Conservation (phyloP, 1,284 basidiomycete species). For the Singerocomus rubriflavus region DNA sequence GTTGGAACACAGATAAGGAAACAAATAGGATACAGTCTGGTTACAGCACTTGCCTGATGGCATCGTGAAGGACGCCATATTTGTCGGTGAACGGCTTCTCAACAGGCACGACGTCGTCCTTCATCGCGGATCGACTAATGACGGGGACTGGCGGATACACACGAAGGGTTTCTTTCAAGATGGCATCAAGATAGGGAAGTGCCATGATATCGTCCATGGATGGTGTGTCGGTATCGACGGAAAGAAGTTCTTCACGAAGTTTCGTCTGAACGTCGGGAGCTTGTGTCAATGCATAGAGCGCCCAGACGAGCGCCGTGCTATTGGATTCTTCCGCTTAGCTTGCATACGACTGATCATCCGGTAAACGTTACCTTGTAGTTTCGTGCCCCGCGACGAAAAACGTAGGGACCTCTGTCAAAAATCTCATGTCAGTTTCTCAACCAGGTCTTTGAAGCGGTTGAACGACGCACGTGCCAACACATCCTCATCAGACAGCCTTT, state of each 20-base stretch:
- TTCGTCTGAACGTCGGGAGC: constrained; percentile 57
- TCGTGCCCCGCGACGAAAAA: constrained; percentile 70
- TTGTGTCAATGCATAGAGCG: constrained; percentile 60
- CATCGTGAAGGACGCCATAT: constrained; percentile 37
- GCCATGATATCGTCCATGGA: constrained; percentile 59
- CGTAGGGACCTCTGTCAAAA: constrained; percentile 35
- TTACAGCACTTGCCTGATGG: constrained; percentile 17
- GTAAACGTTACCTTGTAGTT: constrained; percentile 55
- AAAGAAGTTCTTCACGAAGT: constrained; percentile 65
- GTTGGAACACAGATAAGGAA: neutral
- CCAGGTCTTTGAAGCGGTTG: neutral
- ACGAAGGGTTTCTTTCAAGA: constrained; percentile 69
- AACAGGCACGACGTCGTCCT: constrained; percentile 62
- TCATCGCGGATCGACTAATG: constrained; percentile 48
- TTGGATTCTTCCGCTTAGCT: neutral
- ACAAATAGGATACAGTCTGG: neutral
- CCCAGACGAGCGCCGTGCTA: constrained; percentile 56
- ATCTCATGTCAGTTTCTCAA: neutral
- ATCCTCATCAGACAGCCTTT: constrained; percentile 69
- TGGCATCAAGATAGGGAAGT: constrained; percentile 60
- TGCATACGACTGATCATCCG: neutral
- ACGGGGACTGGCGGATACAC: constrained; percentile 59
- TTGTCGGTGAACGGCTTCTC: constrained; percentile 42
- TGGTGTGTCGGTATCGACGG: constrained; percentile 47
- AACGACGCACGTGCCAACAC: constrained; percentile 64